phyloP scores from a whole-genome alignment of 1,139 yeast genomes.

The Suhomyces wounanorum region DNA sequence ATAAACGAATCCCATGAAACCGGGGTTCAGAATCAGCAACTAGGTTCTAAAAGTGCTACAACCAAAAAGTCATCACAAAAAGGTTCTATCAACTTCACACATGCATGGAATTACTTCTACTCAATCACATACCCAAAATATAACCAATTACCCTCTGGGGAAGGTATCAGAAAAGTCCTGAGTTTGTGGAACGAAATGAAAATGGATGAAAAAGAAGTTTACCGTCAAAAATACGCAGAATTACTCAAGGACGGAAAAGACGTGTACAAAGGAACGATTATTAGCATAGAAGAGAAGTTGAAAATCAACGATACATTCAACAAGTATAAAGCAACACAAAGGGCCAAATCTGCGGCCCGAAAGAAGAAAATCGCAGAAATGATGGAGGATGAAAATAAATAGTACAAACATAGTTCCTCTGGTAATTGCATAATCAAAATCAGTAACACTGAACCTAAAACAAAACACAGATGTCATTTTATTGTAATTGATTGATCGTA shows the following conservation, averaged over 20 bases:
- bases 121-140: constrained; percentile 22
- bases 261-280: constrained; percentile 33
- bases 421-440: not conserved
- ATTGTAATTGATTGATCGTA: no score
- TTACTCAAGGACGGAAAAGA: constrained; percentile 35
- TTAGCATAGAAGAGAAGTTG: constrained; percentile 18
- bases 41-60: not conserved
- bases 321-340: constrained; percentile 12
- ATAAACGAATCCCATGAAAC: constrained; percentile 3
- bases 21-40: not conserved
- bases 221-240: constrained; percentile 29
- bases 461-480: no score
- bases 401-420: not conserved
- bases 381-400: constrained; percentile 2
- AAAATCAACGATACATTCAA: constrained; percentile 10
- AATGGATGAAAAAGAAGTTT: constrained; percentile 25
- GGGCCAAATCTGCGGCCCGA: constrained; percentile 9
- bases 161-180: constrained; percentile 19
- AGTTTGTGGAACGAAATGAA: constrained; percentile 32
- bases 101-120: constrained; percentile 40
- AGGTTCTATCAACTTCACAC: constrained; percentile 26
- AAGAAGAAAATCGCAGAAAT: constrained; percentile 10
- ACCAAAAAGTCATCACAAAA: not conserved
- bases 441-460: no score
- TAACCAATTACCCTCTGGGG: constrained; percentile 12